Conservation (phyloP, 768 basidiomycete genomes). For the Boletus insuetus region DNA sequence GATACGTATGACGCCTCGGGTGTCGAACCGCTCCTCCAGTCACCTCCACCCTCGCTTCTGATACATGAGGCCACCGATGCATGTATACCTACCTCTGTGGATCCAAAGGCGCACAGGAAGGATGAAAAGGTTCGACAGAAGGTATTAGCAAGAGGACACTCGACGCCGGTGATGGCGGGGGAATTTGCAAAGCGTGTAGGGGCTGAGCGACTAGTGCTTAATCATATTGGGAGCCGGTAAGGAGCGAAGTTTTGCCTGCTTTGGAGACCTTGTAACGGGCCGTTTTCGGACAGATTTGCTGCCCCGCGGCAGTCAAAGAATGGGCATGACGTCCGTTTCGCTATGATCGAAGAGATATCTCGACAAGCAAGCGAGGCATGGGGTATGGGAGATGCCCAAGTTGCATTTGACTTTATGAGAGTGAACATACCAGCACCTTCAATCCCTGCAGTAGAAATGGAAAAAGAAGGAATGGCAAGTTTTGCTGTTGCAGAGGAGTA, state of each 20-base stretch:
- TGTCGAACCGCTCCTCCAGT: slow-evolving; percentile 54
- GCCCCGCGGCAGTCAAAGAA: slow-evolving; percentile 39
- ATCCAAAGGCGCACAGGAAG: slow-evolving; percentile 44
- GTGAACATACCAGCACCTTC: slow-evolving; percentile 36
- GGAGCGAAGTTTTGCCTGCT: slow-evolving; percentile 7
- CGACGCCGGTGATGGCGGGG: slow-evolving; percentile 76
- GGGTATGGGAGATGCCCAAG: slow-evolving; percentile 45
- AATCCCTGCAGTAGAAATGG: not conserved
- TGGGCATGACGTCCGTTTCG: slow-evolving; percentile 33
- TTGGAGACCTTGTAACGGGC: not conserved
- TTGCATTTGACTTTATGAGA: slow-evolving; percentile 58
- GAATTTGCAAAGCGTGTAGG: slow-evolving; percentile 60
- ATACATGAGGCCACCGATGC: slow-evolving; percentile 88
- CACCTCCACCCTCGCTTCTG: slow-evolving; percentile 57
- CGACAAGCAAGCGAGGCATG: slow-evolving; percentile 61
- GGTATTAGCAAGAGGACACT: slow-evolving; percentile 69
- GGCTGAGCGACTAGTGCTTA: slow-evolving; percentile 64
- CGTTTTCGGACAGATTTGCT: slow-evolving; percentile 44
- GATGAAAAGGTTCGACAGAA: slow-evolving; percentile 44
- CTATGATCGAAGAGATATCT: slow-evolving; percentile 59
- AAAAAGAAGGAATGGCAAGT: not conserved
- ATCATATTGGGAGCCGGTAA: slow-evolving; percentile 75
- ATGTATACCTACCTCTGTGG: slow-evolving; percentile 55
- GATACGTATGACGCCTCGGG: slow-evolving; percentile 68
- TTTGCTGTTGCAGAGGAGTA: not conserved